A percentile compares a stretch with the other conserved stretches of the same genome.
phyloP scores from a whole-genome alignment of 768 basidiomycete genomes.

The Saitozyma sp. region DNA sequence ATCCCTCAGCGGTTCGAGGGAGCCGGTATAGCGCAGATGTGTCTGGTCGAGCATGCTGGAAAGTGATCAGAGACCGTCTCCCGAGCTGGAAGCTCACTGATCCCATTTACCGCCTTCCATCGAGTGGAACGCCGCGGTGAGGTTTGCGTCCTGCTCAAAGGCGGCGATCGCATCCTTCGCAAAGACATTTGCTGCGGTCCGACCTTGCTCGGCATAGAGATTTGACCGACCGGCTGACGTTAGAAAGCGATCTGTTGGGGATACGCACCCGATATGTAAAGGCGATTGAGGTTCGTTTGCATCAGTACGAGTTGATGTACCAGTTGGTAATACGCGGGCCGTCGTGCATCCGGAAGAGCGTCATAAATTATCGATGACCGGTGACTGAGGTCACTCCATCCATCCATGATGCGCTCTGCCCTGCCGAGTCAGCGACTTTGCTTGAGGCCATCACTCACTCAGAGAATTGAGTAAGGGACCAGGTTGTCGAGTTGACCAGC shows the following conservation, averaged over 20 bases:
- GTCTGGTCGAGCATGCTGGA: conserved; percentile 57
- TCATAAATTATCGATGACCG: conserved; percentile 62
- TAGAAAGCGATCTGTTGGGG: neutral
- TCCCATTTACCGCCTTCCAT: conserved; percentile 67
- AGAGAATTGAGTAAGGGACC: conserved; percentile 65
- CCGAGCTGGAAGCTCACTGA: conserved; percentile 55
- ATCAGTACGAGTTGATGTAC: conserved; percentile 57
- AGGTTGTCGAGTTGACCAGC: conserved; percentile 64
- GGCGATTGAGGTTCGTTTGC: conserved; percentile 56
- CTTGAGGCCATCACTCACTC: conserved; percentile 59
- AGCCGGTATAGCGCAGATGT: conserved; percentile 57
- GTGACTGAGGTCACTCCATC: conserved; percentile 59
- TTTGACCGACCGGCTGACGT: conserved; percentile 60
- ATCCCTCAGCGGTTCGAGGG: conserved; percentile 66
- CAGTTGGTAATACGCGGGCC: conserved; percentile 69
- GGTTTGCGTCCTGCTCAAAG: conserved; percentile 65
- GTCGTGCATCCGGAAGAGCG: conserved; percentile 55
- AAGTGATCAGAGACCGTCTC: neutral
- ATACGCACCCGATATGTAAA: conserved; percentile 13
- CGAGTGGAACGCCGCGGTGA: conserved; percentile 64
- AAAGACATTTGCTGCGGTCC: conserved; percentile 63
- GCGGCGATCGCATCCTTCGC: conserved; percentile 61
- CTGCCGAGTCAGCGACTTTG: conserved; percentile 49
- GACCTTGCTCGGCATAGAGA: conserved; percentile 64
- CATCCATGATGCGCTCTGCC: conserved; percentile 61